A percentile compares a stretch with the other conserved stretches of the same genome.
These are phyloP conservation scores for Leishmania gerbilli DNA, from an alignment of 208 protist genomes.

Conservation along the genomic window DNA sequence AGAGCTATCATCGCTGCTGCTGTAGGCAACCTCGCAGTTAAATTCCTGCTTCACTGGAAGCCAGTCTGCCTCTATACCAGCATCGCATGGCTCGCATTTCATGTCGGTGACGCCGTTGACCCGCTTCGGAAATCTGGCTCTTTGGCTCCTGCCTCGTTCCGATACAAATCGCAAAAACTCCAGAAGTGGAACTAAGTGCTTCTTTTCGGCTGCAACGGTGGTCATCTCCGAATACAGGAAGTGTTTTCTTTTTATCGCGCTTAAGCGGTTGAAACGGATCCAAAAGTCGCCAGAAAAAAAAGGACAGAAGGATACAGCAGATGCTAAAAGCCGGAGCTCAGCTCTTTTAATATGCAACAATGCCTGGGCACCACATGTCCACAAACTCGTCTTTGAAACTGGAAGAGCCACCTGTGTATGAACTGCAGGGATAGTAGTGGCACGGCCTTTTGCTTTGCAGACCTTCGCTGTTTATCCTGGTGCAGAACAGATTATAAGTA, in stretches of 20 bases:
- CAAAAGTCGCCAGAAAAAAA: not conserved
- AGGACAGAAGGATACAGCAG: not conserved
- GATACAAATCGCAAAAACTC: slow-evolving; percentile 48
- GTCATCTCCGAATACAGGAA: not conserved
- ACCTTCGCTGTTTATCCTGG: not conserved
- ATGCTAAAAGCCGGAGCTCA: not conserved
- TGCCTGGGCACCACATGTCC: not conserved
- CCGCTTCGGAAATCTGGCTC: slow-evolving; percentile 23
- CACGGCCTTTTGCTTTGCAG: not conserved
- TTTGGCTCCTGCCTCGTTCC: not conserved
- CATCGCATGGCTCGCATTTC: not conserved
- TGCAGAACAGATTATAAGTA: not conserved
- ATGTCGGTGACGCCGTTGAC: slow-evolving; percentile 20
- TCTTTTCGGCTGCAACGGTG: slow-evolving; percentile 11
- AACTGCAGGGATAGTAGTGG: not conserved
- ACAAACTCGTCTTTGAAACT: not conserved
- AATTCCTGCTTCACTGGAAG: not conserved
- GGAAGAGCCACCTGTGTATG: not conserved
- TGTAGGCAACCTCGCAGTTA: not conserved
- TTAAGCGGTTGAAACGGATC: not conserved
- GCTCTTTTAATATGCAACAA: not conserved
- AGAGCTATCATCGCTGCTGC: slow-evolving; percentile 3
- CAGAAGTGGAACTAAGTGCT: slow-evolving; percentile 42
- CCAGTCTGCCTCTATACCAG: slow-evolving; percentile 1
- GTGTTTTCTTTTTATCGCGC: not conserved